Evolutionary conservation across 2,329 filamentous ascomycete species (phyloP).

Genomic region (Botrytis squamosa): DNA sequence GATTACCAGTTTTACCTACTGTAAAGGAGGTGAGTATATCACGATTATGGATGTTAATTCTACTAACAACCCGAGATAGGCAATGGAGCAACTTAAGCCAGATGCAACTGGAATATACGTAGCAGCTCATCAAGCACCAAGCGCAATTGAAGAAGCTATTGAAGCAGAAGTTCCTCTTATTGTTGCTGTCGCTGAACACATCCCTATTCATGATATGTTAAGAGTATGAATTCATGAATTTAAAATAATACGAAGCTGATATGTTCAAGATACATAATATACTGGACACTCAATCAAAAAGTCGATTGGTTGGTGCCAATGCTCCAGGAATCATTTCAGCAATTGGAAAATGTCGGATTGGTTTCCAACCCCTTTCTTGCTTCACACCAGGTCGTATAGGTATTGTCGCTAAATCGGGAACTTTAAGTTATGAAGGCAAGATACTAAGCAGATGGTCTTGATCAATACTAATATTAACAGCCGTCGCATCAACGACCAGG

Average conservation of each 20-base stretch:
- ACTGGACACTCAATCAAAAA: conserved; percentile 66
- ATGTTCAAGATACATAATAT: conserved; percentile 61
- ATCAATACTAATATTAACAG: conserved; percentile 37
- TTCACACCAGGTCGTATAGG: conserved; percentile 68
- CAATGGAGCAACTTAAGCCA: conserved; percentile 68
- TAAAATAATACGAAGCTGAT: neutral
- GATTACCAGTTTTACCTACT: conserved; percentile 67
- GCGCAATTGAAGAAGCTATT: conserved; percentile 76
- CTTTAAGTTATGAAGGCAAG: conserved; percentile 65
- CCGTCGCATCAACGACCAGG: conserved; percentile 67
- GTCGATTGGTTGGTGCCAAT: conserved; percentile 69
- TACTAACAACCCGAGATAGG: conserved; percentile 43
- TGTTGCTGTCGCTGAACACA: conserved; percentile 72
- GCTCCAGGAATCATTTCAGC: conserved; percentile 73
- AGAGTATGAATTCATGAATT: conserved; percentile 47
- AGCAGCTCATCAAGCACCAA: conserved; percentile 68
- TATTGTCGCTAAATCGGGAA: conserved; percentile 72
- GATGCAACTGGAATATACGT: conserved; percentile 80
- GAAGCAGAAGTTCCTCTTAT: conserved; percentile 74
- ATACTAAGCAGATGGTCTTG: neutral
- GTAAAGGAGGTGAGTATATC: conserved; percentile 52
- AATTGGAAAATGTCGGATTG: conserved; percentile 66
- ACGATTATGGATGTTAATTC: neutral
- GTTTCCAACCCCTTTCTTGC: conserved; percentile 74
- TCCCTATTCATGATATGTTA: conserved; percentile 70